Evolutionary conservation across 108 stramenopile species (phyloP), one percentile per base, ranked within the genome.

Genomic region (Skeletonema costatum): DNA sequence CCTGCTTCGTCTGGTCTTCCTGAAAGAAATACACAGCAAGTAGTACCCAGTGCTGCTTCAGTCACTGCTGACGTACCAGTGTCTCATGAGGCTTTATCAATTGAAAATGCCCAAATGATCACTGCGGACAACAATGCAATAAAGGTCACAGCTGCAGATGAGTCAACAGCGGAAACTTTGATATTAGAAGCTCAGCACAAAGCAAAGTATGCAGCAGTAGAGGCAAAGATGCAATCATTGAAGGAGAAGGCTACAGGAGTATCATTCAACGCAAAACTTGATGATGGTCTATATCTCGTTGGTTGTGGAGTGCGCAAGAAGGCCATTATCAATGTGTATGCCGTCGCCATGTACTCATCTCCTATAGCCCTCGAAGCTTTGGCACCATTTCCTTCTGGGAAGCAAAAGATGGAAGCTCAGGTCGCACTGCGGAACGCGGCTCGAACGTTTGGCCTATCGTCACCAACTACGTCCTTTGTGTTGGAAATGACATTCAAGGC

Each of bases 221-320:
- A 48, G n/a, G 13, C 46, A n/a, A 48, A n/a, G 58, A 67, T 36
- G 65, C 65, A 33, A 95, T 12, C 97, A 96, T 73, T 62, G 88
- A 12, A 90, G 14, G 32, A 62, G 14, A 17, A 35, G 14, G 60
- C 60, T 10, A 73, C 72, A 7, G 61, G 65, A 19, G 66, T 80
- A 8, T 29, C 64, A 31, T 80, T 80, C 44, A 29, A 31, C 42
- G 41, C 76, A 35, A 74, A 74, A 32, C 68, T 80, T 35, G 73
- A 67, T 29, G 67, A 80, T 60, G 67, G 60, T 32, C 36, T 36
- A 39, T 66, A 53, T 74, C 31, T 14, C 56, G 68, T 67, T 60
- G 78, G 78, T 13, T 72, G 66, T 29, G 78, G 78, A 0, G 78
- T 73, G 16, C 72, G 78, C 16, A 73, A 67, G 38, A 79, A 79